Conservation (phyloP, 83 land plant species). For the Picea abies region DNA sequence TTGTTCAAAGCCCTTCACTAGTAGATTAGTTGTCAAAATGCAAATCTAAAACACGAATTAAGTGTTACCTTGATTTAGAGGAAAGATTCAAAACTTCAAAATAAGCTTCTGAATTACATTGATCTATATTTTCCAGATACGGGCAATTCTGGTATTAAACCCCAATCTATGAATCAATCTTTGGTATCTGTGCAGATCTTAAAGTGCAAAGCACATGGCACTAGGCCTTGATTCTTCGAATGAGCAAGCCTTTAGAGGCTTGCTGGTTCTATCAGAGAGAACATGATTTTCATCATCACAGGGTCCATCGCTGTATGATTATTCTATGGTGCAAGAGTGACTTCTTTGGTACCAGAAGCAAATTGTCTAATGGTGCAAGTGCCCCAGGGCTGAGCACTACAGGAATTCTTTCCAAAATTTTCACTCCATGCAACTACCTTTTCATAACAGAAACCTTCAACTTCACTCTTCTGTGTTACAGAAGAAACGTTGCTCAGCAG, state of each 20-base stretch:
- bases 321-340: neutral
- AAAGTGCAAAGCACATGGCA: neutral
- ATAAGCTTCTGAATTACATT: neutral
- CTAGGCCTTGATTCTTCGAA: neutral
- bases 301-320: neutral
- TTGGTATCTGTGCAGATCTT: neutral
- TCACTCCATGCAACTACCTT: neutral
- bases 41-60: neutral
- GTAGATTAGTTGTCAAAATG: no score
- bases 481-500: neutral
- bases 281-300: neutral
- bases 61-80: neutral
- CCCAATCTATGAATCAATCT: neutral
- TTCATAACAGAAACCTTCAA: neutral
- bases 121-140: neutral
- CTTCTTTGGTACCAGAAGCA: neutral
- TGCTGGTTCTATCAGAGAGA: neutral
- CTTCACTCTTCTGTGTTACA: neutral
- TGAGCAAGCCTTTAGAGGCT: neutral
- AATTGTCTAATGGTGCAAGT: neutral
- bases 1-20: neutral
- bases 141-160: neutral
- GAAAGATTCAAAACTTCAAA: neutral
- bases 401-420: neutral
- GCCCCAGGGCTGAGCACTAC: neutral